Evolutionary conservation across 805 yeast genomes (phyloP), one percentile per base, ranked within the genome.

Genomic region (Priceomyces melissophilus): DNA sequence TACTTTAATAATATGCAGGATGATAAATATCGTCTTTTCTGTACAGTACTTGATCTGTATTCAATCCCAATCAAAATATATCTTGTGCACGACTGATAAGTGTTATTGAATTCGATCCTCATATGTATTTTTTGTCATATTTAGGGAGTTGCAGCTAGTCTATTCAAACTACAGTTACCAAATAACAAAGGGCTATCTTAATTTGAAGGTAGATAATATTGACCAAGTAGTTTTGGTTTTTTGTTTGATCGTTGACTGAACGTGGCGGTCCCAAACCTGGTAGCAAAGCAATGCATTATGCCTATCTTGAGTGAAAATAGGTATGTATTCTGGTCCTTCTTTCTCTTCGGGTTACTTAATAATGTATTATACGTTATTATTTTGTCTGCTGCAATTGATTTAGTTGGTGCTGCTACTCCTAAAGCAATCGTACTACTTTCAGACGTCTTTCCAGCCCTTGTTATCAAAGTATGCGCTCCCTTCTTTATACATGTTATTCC

Each of bases 291-390:
- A n/a, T n/a, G 14, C 13, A 38, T 20, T 28, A 42, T 23, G 30
- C 10, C 39, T 13, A 23, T 42, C 13, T 12, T 45, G 10, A 26
- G 39, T 25, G 42, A 44, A 15, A 30, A 37, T 10, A 37, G 37
- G 25, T 39, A 38, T 5, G 41, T 69, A 5, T 81, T 77, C 52
- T 34, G 59, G 0, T 70, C 85, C 10, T 90, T 90, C 58, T 83
- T 91, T 80, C 54, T 82, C 1, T 87, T 90, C 60, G 99, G 98
- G 0, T 74, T 91, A 9, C 67, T 89, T 29, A 91, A 91, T 63
- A 91, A 91, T 58, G 83, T 91, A 9, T 75, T 91, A 1, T 91
- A 90, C 63, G 97, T 91, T 26, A 91, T 91, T 11, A 90, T 91
- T 30, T 68, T 91, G 10, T 81, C 95, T 0, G 96, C 97, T 0